phyloP scores from a whole-genome alignment of 139 green algal species.

The Coccomyxa sp. region DNA sequence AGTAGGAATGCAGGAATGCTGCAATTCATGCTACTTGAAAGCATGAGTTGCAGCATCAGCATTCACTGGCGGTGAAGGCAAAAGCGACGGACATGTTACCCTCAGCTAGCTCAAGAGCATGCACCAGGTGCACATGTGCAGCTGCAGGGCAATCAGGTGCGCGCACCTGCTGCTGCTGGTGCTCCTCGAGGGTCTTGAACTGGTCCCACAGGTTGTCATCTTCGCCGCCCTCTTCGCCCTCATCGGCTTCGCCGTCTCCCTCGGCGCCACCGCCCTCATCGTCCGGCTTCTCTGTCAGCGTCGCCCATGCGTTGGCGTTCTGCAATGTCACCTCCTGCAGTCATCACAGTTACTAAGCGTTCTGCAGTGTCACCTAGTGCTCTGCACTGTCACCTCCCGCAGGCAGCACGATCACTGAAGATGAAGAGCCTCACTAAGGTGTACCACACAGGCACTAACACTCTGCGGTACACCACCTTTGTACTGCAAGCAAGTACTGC shows the following conservation, averaged over 20 bases:
- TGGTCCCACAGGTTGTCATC: conserved; percentile 43
- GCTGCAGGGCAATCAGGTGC: background rate
- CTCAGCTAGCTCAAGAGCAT: background rate
- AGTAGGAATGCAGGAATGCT: background rate
- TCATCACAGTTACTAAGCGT: background rate
- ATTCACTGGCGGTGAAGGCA: no score
- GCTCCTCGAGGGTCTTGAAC: conserved; percentile 36
- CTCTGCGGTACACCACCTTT: no score
- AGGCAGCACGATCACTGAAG: background rate
- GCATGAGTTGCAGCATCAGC: background rate
- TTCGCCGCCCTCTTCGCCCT: conserved; percentile 5
- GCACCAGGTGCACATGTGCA: background rate
- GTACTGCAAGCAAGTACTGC: no score
- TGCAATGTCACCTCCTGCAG: conserved; percentile 41
- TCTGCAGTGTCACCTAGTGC: background rate
- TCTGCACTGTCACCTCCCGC: background rate
- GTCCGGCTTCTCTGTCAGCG: conserved; percentile 13
- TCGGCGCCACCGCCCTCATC: background rate
- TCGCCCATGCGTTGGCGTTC: conserved; percentile 39
- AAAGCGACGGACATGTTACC: no score
- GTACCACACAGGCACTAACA: no score
- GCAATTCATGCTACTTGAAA: background rate
- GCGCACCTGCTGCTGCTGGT: conserved; percentile 22
- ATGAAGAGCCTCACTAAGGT: background rate
- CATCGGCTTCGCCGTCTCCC: background rate